These are phyloP conservation scores for Nannizziopsis arthrosporioides DNA, from an alignment of 2,329 filamentous ascomycete species.

Conservation along the genomic window DNA sequence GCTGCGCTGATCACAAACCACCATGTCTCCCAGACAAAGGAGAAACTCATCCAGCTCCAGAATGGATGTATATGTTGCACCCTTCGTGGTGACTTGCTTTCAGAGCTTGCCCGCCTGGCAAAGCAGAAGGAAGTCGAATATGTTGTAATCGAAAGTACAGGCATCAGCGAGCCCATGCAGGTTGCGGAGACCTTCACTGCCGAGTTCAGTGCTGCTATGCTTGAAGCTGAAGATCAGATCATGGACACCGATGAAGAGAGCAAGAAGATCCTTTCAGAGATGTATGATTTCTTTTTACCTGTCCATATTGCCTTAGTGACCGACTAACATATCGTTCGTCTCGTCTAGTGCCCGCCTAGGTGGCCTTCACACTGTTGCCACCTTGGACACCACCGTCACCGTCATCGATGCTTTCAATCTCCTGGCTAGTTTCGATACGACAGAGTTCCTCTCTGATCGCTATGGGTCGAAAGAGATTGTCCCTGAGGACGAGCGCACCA, in stretches of 20 bases:
- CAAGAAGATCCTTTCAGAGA: conserved; percentile 36
- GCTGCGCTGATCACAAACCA: conserved; percentile 31
- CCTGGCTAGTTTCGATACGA: conserved; percentile 59
- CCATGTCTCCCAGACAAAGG: conserved; percentile 44
- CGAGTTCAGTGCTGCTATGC: conserved; percentile 40
- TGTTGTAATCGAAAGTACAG: conserved; percentile 59
- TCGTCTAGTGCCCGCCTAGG: conserved; percentile 41
- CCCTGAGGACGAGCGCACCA: conserved; percentile 58
- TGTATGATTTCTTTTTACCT: conserved; percentile 28
- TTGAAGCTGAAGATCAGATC: conserved; percentile 39
- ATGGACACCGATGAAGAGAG: conserved; percentile 33
- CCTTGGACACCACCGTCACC: conserved; percentile 50
- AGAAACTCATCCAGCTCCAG: conserved; percentile 56
- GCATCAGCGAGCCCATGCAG: conserved; percentile 62
- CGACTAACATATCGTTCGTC: conserved; percentile 12
- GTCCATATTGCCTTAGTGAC: conserved; percentile 9
- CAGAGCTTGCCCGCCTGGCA: conserved; percentile 46
- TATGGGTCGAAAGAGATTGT: conserved; percentile 48
- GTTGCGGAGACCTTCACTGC: conserved; percentile 61
- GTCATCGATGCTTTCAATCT: conserved; percentile 59
- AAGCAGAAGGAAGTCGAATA: conserved; percentile 51
- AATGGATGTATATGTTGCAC: conserved; percentile 71
- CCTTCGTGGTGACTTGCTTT: conserved; percentile 56
- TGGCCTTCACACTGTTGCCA: conserved; percentile 54
- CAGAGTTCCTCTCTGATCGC: conserved; percentile 54